Base-by-base conservation (phyloP, 2,329 filamentous ascomycete species). In the Cladosporium austrohemisphaericum region DNA sequence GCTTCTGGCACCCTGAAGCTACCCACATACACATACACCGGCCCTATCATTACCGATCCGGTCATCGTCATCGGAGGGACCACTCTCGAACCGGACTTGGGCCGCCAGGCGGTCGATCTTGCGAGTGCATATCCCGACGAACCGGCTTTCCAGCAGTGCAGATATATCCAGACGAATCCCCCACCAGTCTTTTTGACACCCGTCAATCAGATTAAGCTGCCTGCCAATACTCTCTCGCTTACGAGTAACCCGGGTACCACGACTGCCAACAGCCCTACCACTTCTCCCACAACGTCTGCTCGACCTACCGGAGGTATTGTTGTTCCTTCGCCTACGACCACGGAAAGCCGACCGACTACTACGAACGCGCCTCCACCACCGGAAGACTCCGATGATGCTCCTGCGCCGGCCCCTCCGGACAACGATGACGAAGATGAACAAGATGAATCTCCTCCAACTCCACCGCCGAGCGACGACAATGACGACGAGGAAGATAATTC, bases 101-200 rank as follows among this genome's bases (percentile, higher is more conserved):
- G n/a, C n/a, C n/a, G n/a, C n/a, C n/a, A n/a, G n/a, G n/a, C 36
- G 41, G 14, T 14, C 10, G 41, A 45, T 4, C 14, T 45, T 0
- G 36, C 41, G 4, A 22, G 28, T 22, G 23, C n/a, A 1, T 45
- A 45, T 18, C 41, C 41, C 9, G 20, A 31, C 3, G 41, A 35
- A 45, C 29, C 8, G 13, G 11, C 36, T 13, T 45, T 35, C 10
- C 13, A 35, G 41, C 41, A 45, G 22, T 45, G 41, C 29, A 45
- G 16, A 9, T 28, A 25, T n/a, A 35, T 19, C 22, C 41, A 26
- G 5, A 45, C 41, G 2, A 31, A 31, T 2, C 41, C 41, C 8
- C 41, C 41, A 6, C 29, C 41, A 19, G 7, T 35, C 14, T 29
- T 31, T 1, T 10, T 45, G 20, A 45, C 41, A 4, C n/a, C 41